A percentile compares a stretch with the other conserved stretches of the same genome.
Evolutionary conservation across 1,284 basidiomycete species (phyloP).

Genomic region (Apiotrichum porosum): DNA sequence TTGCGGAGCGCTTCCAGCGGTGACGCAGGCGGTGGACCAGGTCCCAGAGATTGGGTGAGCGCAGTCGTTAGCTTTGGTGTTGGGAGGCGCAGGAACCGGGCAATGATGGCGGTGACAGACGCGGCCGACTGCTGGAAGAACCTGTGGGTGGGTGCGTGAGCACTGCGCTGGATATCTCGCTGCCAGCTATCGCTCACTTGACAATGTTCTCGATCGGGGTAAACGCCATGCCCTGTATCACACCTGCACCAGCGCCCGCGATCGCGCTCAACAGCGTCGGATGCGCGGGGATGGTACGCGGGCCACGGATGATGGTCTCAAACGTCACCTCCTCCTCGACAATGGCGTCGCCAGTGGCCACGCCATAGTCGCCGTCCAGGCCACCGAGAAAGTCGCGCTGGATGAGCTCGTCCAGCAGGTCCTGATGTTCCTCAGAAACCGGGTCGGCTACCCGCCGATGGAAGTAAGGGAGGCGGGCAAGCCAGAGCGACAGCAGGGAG

Average conservation of each 20-base stretch:
- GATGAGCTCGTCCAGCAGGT: slow-evolving; percentile 7
- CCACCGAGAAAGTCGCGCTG: slow-evolving; percentile 11
- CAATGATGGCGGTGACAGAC: slow-evolving; percentile 20
- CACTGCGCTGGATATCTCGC: not conserved
- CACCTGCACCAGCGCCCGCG: slow-evolving; percentile 43
- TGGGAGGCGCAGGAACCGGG: slow-evolving; percentile 24
- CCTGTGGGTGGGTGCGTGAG: slow-evolving; percentile 3
- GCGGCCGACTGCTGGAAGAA: slow-evolving; percentile 31
- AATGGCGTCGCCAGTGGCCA: not conserved
- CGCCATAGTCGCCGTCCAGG: slow-evolving; percentile 18
- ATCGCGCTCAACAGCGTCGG: slow-evolving; percentile 43
- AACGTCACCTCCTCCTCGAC: slow-evolving; percentile 39
- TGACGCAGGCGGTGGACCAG: slow-evolving; percentile 18
- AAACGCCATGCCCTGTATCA: slow-evolving; percentile 44
- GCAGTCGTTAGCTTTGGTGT: slow-evolving; percentile 12
- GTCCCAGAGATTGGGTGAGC: slow-evolving; percentile 2
- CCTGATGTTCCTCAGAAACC: not conserved
- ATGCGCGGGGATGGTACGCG: slow-evolving; percentile 39
- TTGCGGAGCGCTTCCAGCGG: slow-evolving; percentile 34
- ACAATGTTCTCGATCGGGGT: slow-evolving; percentile 49
- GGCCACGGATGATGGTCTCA: slow-evolving; percentile 38
- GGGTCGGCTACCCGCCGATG: slow-evolving; percentile 16
- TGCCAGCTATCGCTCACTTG: slow-evolving; percentile 33
- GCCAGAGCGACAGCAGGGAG: slow-evolving; percentile 39
- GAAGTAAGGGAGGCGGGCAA: slow-evolving; percentile 42